These are phyloP conservation scores for Podospora appendiculata DNA, from an alignment of 495 filamentous ascomycete species.

Conservation along the genomic window DNA sequence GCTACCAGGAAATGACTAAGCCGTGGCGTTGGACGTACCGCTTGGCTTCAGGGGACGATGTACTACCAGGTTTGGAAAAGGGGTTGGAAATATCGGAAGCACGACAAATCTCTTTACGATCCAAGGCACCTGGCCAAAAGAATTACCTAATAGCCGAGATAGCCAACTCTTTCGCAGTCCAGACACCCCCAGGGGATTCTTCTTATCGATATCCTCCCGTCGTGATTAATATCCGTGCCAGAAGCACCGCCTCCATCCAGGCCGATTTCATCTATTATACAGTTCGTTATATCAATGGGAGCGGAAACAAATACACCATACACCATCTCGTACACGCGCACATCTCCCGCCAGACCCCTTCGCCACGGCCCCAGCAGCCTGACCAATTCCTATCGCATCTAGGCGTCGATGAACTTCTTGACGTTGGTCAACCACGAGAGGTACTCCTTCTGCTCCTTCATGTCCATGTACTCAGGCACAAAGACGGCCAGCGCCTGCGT, in stretches of 20 bases:
- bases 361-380: not conserved
- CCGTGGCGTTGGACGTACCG: not conserved
- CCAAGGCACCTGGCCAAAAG: no score
- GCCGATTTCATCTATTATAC: not conserved
- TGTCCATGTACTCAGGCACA: conserved; percentile 92
- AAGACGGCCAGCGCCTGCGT: conserved; percentile 81
- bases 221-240: no score
- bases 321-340: not conserved
- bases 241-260: no score
- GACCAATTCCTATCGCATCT: conserved; percentile 10
- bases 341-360: not conserved
- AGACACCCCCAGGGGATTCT: no score
- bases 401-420: conserved; percentile 68
- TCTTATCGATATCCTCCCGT: no score
- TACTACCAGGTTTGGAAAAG: no score
- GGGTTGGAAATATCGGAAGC: no score
- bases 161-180: no score
- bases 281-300: not conserved
- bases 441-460: conserved; percentile 99
- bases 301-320: not conserved
- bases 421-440: conserved; percentile 79
- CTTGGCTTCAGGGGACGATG: no score
- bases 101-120: no score
- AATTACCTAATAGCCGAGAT: no score
- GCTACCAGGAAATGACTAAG: not conserved